These are phyloP conservation scores for Botrytis porri DNA, from an alignment of 2,329 filamentous ascomycete genomes.

Conservation along the genomic window DNA sequence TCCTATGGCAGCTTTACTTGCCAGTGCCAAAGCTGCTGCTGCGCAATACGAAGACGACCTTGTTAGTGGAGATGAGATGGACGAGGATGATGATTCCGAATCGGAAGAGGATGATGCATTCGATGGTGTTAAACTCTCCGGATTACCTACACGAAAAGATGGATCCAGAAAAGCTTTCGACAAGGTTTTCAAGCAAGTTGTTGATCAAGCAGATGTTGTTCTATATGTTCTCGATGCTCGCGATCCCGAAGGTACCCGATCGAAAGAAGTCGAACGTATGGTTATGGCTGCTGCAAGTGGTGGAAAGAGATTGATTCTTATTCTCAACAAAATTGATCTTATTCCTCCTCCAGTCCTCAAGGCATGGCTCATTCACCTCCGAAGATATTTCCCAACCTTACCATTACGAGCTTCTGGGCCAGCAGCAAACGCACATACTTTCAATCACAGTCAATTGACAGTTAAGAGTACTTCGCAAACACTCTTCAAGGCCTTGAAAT, in stretches of 20 bases:
- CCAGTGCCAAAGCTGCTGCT: slow-evolving; percentile 76
- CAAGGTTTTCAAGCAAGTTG: slow-evolving; percentile 92
- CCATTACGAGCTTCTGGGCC: slow-evolving; percentile 81
- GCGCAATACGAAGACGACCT: slow-evolving; percentile 61
- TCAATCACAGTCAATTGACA: slow-evolving; percentile 87
- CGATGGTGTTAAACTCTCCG: slow-evolving; percentile 49
- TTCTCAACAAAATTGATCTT: slow-evolving; percentile 95
- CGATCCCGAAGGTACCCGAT: slow-evolving; percentile 86
- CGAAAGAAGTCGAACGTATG: slow-evolving; percentile 83
- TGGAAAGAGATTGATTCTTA: slow-evolving; percentile 82
- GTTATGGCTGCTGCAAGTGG: slow-evolving; percentile 84
- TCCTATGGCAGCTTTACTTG: slow-evolving; percentile 88
- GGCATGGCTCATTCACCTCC: slow-evolving; percentile 79
- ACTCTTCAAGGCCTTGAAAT: slow-evolving; percentile 85
- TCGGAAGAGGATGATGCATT: slow-evolving; percentile 46
- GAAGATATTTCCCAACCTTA: slow-evolving; percentile 86
- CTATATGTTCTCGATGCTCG: slow-evolving; percentile 91
- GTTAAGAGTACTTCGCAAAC: slow-evolving; percentile 81
- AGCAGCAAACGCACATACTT: slow-evolving; percentile 81
- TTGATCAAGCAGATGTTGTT: slow-evolving; percentile 84
- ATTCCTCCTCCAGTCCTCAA: slow-evolving; percentile 79
- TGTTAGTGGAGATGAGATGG: slow-evolving; percentile 51
- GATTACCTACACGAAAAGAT: slow-evolving; percentile 53
- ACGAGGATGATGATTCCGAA: slow-evolving; percentile 52
- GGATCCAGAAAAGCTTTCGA: slow-evolving; percentile 84